Percentiles rank a stretch among this genome's conserved stretches.
Evolutionary conservation across 1,284 basidiomycete genomes (phyloP).

Genomic region (Papiliotrema laurentii): DNA sequence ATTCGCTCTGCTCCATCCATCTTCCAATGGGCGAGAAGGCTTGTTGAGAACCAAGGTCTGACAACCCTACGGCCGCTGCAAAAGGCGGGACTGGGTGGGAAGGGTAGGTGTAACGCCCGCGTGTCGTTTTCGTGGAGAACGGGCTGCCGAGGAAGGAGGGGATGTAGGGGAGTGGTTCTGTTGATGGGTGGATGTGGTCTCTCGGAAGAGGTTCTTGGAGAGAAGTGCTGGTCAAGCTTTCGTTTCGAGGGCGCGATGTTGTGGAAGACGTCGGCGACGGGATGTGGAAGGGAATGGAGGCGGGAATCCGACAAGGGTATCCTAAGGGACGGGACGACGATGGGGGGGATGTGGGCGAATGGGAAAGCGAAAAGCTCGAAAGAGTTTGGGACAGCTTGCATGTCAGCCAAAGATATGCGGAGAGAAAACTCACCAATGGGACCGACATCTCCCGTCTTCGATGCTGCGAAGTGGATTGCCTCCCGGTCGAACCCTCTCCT

Average conservation of each 20-base stretch:
- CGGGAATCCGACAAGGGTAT: background rate
- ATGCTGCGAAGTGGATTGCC: background rate
- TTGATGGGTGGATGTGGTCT: conserved; percentile 24
- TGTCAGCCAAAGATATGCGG: background rate
- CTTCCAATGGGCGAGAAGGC: conserved; percentile 9
- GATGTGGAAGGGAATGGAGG: conserved; percentile 4
- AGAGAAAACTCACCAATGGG: conserved; percentile 30
- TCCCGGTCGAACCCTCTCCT: conserved; percentile 11
- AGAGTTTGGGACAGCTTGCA: conserved; percentile 34
- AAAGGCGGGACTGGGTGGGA: too few relatives aligned
- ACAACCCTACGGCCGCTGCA: too few relatives aligned
- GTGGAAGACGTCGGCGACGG: background rate
- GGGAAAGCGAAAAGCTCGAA: conserved; percentile 36
- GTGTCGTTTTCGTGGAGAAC: conserved; percentile 24
- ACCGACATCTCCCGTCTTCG: conserved; percentile 39
- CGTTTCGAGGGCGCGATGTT: conserved; percentile 10
- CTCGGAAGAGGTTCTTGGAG: conserved; percentile 2
- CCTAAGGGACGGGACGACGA: background rate
- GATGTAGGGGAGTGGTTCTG: conserved; percentile 29
- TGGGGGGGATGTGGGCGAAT: conserved; percentile 11
- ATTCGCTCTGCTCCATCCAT: conserved; percentile 23
- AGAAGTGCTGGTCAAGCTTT: background rate
- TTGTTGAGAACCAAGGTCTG: too few relatives aligned
- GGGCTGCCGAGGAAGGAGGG: conserved; percentile 39
- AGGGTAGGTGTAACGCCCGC: conserved; percentile 16